Evolutionary conservation across 106 monocot genomes (phyloP).

Genomic region (Dendrobium officinale): DNA sequence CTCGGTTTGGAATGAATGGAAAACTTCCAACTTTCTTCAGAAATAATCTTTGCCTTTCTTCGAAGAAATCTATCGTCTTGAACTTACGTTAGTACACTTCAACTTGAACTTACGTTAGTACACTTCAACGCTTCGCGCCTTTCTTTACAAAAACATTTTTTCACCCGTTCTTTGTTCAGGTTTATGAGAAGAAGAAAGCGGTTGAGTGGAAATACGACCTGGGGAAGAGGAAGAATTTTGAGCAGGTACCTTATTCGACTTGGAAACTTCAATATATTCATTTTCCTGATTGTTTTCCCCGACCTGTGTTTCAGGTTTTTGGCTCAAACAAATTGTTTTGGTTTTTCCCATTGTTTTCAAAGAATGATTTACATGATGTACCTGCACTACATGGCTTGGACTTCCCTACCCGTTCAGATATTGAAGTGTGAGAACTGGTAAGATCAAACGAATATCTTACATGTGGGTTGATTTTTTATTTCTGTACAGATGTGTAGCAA

Average conservation of each 20-base stretch:
- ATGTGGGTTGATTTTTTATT: background rate
- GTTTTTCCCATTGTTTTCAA: conserved; percentile 66
- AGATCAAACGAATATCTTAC: background rate
- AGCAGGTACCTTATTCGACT: conserved; percentile 42
- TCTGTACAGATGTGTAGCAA: background rate
- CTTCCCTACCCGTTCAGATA: conserved; percentile 55
- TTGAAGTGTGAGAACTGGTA: conserved; percentile 13
- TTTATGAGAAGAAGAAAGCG: conserved; percentile 59
- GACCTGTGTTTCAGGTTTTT: conserved; percentile 47
- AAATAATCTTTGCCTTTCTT: no score
- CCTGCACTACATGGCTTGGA: conserved; percentile 67
- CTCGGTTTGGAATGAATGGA: no score
- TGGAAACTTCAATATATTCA: background rate
- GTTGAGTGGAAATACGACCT: conserved; percentile 73
- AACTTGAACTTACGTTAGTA: no score
- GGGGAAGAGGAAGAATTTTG: conserved; percentile 68
- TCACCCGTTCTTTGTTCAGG: conserved; percentile 24
- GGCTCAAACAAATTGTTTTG: conserved; percentile 69
- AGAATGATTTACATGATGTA: conserved; percentile 48
- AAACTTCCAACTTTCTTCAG: no score
- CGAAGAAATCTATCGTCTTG: no score
- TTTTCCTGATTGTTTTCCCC: conserved; percentile 1
- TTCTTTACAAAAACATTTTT: no score
- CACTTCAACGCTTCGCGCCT: no score
- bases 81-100: no score